Base-by-base conservation (phyloP, 768 basidiomycete genomes). In the Lactarius psammicola region DNA sequence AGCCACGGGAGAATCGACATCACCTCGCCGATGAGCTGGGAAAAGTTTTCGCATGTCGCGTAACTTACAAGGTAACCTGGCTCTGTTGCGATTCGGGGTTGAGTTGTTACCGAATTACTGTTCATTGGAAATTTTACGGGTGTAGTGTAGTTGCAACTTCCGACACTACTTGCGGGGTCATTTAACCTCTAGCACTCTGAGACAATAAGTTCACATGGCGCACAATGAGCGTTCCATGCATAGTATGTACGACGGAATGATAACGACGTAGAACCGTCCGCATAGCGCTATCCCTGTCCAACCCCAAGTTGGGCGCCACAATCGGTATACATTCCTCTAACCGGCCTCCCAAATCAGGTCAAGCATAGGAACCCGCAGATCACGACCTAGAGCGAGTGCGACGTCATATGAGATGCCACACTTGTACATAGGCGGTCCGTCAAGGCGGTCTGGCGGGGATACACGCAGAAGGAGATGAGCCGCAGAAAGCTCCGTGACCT, bases 391-490 rank as follows among this genome's bases (percentile, higher is more conserved):
- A 4, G 72, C 73, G 63, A 85, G 71, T 1, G 84, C 82, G 6
- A 80, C 76, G 1, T 86, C 83, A 60, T 87, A 84, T 18, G 84
- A 81, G n/a, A 92, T 80, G 1, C 85, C 87, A 71, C 86, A 89
- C 71, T 90, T 92, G 74, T 89, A 89, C 76, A 80, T 83, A 1
- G 89, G 85, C 0, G 87, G 84, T 0, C 86, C 87, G 58, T 92
- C 89, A 31, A 90, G 74, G 68, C 80, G 83, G 51, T 92, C 90
- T 5, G 75, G 51, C 3, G 81, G 78, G 10, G 86, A 84, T 4
- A 84, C 86, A 8, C 89, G 82, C 65, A 88, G 82, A n/a, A 94
- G 74, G 13, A 90, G 80, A 5, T 86, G 83, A 78, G 85, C 83
- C 3, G 83, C 79, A 0, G 85, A 80, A 3, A 94, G 80, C 67